phyloP scores from a whole-genome alignment of 2,329 filamentous ascomycete genomes.

The Aspergillus caelatus region DNA sequence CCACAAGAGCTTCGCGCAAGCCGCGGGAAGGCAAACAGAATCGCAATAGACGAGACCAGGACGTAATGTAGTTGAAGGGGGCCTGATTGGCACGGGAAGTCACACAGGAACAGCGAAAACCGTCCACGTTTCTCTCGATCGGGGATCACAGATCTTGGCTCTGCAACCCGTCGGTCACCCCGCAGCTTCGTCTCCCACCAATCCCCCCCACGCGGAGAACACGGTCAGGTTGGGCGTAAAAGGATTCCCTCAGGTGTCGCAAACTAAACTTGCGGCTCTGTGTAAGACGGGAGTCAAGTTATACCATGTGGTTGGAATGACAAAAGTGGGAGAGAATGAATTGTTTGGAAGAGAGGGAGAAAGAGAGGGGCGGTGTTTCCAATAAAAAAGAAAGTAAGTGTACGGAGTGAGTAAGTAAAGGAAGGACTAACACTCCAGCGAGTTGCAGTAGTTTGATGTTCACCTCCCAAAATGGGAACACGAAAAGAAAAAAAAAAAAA shows the following conservation, averaged over 20 bases:
- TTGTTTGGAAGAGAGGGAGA: neutral
- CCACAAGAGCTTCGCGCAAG: conserved; percentile 12
- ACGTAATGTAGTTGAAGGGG: conserved; percentile 4
- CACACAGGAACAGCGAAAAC: conserved; percentile 7
- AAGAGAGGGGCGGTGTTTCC: neutral
- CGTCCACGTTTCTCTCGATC: conserved; percentile 25
- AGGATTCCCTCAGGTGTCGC: neutral
- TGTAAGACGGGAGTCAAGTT: neutral
- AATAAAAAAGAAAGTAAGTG: neutral
- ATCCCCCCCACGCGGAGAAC: conserved; percentile 19
- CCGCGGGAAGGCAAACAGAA: conserved; percentile 3
- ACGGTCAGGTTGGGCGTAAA: neutral
- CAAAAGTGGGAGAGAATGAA: neutral
- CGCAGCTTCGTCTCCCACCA: conserved; percentile 22
- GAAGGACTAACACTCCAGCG: neutral
- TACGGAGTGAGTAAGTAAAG: neutral
- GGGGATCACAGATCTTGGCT: conserved; percentile 24
- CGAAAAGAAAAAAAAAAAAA: neutral
- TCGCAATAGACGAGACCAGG: conserved; percentile 2
- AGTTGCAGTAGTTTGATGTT: conserved; percentile 1
- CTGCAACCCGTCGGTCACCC: conserved; percentile 23
- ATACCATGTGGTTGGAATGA: neutral
- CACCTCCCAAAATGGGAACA: neutral
- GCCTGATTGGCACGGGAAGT: conserved; percentile 19
- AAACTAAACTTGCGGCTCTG: conserved; percentile 14